Conservation (phyloP, 2,329 filamentous ascomycete genomes). For the Cyphellophora europaea region DNA sequence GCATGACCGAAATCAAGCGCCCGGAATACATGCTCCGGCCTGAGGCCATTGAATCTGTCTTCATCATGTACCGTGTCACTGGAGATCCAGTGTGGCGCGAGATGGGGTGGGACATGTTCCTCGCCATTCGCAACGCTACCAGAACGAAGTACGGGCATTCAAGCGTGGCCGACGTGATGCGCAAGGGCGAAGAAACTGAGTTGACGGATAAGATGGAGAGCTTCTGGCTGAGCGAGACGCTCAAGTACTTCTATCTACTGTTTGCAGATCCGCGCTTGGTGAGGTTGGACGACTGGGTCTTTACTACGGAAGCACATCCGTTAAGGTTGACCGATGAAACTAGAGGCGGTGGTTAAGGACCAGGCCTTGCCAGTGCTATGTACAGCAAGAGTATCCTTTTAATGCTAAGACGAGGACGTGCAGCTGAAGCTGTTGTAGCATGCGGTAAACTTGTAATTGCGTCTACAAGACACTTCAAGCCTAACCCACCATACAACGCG, state of each 20-base stretch:
- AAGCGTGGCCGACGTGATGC: conserved; percentile 16
- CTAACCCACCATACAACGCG: too few relatives aligned
- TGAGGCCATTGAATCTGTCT: conserved; percentile 52
- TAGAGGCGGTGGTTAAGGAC: too few relatives aligned
- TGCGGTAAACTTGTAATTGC: too few relatives aligned
- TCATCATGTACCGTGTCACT: conserved; percentile 51
- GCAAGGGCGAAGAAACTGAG: conserved; percentile 9
- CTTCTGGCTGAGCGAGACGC: conserved; percentile 21
- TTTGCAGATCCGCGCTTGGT: conserved; percentile 44
- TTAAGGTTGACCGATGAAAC: conserved; percentile 3
- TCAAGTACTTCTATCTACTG: conserved; percentile 21
- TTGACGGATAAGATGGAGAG: conserved; percentile 17
- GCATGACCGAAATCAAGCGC: conserved; percentile 1
- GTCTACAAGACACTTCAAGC: too few relatives aligned
- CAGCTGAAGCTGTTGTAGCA: too few relatives aligned
- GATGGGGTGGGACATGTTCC: conserved; percentile 40
- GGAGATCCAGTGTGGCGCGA: conserved; percentile 40
- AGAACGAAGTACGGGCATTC: conserved; percentile 33
- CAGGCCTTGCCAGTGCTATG: too few relatives aligned
- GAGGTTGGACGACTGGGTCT: conserved; percentile 59
- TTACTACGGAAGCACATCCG: conserved; percentile 26
- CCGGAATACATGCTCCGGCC: conserved; percentile 48
- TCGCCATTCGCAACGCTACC: conserved; percentile 33
- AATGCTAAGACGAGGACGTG: too few relatives aligned
- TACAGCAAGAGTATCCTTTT: too few relatives aligned